These are phyloP conservation scores for Salix koriyanagi DNA, from an alignment of 345 rosid genomes.

Conservation along the genomic window DNA sequence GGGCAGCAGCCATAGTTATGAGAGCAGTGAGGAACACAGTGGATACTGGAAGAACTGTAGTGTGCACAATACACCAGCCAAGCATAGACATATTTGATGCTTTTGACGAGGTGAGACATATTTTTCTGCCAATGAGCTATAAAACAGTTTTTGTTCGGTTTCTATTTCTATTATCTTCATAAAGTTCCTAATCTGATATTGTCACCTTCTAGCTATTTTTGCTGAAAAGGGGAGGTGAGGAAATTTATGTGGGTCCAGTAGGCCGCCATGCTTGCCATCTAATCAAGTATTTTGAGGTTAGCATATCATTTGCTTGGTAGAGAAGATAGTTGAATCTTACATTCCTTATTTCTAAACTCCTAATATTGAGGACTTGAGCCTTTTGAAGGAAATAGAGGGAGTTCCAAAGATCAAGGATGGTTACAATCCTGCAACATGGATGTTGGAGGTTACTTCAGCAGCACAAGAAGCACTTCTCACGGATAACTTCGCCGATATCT, in stretches of 20 bases:
- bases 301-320: background rate
- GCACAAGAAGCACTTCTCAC: constrained; percentile 44
- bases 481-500: constrained; percentile 37
- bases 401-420: constrained; percentile 55
- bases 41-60: constrained; percentile 66
- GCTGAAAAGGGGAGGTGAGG: constrained; percentile 56
- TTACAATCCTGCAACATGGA: constrained; percentile 74
- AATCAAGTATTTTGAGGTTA: constrained; percentile 59
- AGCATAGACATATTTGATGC: constrained; percentile 69
- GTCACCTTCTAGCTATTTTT: constrained; percentile 34
- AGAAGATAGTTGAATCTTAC: background rate
- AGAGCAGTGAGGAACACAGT: constrained; percentile 70
- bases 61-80: constrained; percentile 74
- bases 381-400: constrained; percentile 42
- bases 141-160: background rate
- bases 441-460: constrained; percentile 58
- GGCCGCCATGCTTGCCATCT: constrained; percentile 51
- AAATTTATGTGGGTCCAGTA: constrained; percentile 55
- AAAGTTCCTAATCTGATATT: background rate
- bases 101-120: constrained; percentile 53
- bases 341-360: background rate
- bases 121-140: background rate
- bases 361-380: background rate
- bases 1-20: constrained; percentile 77
- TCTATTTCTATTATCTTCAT: background rate